Evolutionary conservation across 176 grass and related monocot species (phyloP).

Genomic region (Pharus latifolius): DNA sequence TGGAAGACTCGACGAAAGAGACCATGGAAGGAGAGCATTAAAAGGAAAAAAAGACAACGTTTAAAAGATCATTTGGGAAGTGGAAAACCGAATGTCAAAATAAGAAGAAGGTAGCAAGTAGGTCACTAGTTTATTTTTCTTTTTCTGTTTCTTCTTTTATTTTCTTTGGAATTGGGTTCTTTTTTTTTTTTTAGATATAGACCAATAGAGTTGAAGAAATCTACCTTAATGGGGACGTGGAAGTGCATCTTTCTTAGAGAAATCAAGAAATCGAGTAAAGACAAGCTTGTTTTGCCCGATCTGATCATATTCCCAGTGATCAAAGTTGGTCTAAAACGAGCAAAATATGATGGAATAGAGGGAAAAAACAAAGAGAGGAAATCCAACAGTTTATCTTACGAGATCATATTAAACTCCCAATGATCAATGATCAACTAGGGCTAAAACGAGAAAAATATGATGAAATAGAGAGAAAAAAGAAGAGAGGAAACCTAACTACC

Average conservation of each 20-base stretch:
- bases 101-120: conserved; percentile 3
- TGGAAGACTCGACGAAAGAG: not conserved
- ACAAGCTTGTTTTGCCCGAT: conserved; percentile 2
- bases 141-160: too few relatives aligned
- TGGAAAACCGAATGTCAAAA: conserved; percentile 6
- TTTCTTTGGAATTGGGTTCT: too few relatives aligned
- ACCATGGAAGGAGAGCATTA: not conserved
- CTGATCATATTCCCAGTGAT: too few relatives aligned
- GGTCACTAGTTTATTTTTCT: too few relatives aligned
- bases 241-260: not conserved
- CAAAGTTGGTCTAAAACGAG: too few relatives aligned
- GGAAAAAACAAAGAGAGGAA: not conserved
- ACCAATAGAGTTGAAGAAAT: not conserved
- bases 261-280: not conserved
- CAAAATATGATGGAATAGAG: too few relatives aligned
- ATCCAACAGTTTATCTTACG: too few relatives aligned
- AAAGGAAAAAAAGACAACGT: not conserved
- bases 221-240: not conserved
- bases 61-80: not conserved
- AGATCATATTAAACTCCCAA: too few relatives aligned
- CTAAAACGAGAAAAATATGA: too few relatives aligned
- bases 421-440: too few relatives aligned
- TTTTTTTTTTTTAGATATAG: not conserved
- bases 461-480: not conserved
- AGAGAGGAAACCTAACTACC: not conserved